Percentiles rank a stretch among this genome's conserved stretches.
phyloP scores from a whole-genome alignment of 768 basidiomycete genomes.

The Mycena albidolilacea region DNA sequence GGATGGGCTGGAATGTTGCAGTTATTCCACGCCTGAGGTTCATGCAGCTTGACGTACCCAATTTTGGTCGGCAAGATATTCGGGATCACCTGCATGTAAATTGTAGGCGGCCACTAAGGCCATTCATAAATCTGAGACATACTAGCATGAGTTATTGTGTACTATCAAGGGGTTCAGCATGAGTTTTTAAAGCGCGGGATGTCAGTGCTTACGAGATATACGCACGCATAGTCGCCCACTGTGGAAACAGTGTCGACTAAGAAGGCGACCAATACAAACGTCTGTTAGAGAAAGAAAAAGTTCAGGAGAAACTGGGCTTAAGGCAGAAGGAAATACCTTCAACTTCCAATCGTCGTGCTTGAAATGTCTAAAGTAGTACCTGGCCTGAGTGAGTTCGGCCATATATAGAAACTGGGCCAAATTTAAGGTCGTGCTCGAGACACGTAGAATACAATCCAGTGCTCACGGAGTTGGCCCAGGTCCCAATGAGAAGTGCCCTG shows the following conservation, averaged over 20 bases:
- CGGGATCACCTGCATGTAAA: background rate
- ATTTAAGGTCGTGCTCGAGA: constrained; percentile 10
- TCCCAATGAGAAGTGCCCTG: no score
- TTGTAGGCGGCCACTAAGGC: background rate
- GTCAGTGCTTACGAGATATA: constrained; percentile 10
- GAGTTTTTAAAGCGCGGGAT: constrained; percentile 7
- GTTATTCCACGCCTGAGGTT: constrained; percentile 12
- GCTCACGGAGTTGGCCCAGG: constrained; percentile 24
- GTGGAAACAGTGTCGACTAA: constrained; percentile 15
- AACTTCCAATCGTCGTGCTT: background rate
- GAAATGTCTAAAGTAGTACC: no score
- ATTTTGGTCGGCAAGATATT: constrained; percentile 8
- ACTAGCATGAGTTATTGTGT: constrained; percentile 21
- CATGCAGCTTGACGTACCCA: constrained; percentile 16
- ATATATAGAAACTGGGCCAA: constrained; percentile 5
- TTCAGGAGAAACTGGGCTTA: no score
- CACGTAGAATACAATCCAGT: constrained; percentile 6
- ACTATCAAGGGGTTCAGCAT: constrained; percentile 6
- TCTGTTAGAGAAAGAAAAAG: constrained; percentile 4
- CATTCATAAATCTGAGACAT: constrained; percentile 11
- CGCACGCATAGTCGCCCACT: constrained; percentile 26
- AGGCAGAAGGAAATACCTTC: no score
- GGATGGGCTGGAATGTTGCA: constrained; percentile 25
- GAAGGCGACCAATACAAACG: background rate
- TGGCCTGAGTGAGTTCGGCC: no score